These are phyloP conservation scores for Moniliophthora roreri DNA, from an alignment of 1,284 basidiomycete genomes.

Conservation along the genomic window DNA sequence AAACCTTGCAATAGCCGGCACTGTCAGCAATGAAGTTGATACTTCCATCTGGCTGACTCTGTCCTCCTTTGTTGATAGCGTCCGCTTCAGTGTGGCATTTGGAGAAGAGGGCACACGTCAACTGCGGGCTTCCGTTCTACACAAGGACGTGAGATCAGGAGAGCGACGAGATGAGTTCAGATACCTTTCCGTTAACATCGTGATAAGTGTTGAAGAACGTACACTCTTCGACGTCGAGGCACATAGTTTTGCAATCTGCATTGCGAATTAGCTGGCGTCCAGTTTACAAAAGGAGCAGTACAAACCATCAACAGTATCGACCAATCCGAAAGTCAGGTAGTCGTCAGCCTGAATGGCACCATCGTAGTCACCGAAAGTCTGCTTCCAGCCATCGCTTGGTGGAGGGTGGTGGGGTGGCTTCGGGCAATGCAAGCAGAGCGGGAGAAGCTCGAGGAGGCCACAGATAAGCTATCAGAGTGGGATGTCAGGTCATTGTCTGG, in stretches of 20 bases:
- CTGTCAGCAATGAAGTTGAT: constrained; percentile 39
- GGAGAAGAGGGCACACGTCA: constrained; percentile 41
- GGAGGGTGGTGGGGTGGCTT: constrained; percentile 16
- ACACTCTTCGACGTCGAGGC: constrained; percentile 28
- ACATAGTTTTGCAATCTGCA: constrained; percentile 33
- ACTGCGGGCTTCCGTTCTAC: constrained; percentile 36
- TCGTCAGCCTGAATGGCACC: constrained; percentile 28
- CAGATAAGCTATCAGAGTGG: constrained; percentile 21
- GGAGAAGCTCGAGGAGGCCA: constrained; percentile 22
- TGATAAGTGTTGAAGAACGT: constrained; percentile 33
- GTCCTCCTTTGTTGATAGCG: constrained; percentile 39
- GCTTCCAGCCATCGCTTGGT: constrained; percentile 23
- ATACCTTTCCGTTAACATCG: constrained; percentile 32
- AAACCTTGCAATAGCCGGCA: constrained; percentile 38
- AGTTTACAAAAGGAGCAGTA: not conserved
- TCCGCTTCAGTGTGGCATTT: constrained; percentile 32
- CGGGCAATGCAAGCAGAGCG: constrained; percentile 20
- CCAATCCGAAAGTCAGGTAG: constrained; percentile 32
- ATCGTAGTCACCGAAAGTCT: constrained; percentile 26
- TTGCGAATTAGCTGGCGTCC: not conserved
- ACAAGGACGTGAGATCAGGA: not conserved
- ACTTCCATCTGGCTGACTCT: constrained; percentile 39
- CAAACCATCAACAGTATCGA: constrained; percentile 31
- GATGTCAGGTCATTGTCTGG: not conserved
- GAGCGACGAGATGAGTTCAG: not conserved